phyloP scores from a whole-genome alignment of 2,329 filamentous ascomycete species.

The Fusarium drepaniforme region DNA sequence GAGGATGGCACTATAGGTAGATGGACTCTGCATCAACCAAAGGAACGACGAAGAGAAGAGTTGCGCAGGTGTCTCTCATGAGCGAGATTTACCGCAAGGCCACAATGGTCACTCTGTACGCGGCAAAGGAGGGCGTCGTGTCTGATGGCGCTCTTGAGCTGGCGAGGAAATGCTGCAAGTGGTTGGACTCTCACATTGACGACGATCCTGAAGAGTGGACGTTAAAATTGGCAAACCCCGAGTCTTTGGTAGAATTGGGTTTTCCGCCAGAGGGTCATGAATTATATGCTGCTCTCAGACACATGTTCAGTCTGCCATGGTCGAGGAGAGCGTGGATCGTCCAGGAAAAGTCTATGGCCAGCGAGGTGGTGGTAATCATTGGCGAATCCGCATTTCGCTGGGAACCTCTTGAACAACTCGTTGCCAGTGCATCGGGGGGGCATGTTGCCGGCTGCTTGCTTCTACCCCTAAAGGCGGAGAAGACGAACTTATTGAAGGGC shows the following conservation, averaged over 20 bases:
- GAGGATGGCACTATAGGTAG: neutral
- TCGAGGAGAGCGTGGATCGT: neutral
- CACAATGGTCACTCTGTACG: neutral
- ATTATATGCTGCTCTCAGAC: neutral
- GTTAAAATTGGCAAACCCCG: neutral
- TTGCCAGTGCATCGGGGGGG: neutral
- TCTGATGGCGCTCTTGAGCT: neutral
- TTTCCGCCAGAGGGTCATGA: neutral
- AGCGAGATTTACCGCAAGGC: neutral
- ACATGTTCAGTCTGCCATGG: neutral
- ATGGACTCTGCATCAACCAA: neutral
- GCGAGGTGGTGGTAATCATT: neutral
- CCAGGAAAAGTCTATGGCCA: neutral
- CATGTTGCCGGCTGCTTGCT: accelerated
- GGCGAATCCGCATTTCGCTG: neutral
- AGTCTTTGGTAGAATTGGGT: neutral
- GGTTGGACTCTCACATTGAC: neutral
- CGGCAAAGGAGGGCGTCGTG: neutral
- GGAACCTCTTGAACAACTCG: neutral
- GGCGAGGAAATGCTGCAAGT: neutral
- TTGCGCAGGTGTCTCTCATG: neutral
- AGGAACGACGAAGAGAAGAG: neutral
- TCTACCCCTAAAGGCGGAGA: neutral
- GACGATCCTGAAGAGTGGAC: neutral
- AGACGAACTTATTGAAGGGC: neutral